Percentiles rank a stretch among this genome's conserved stretches.
phyloP scores from a whole-genome alignment of 345 rosid species.

The Barbarea vulgaris region DNA sequence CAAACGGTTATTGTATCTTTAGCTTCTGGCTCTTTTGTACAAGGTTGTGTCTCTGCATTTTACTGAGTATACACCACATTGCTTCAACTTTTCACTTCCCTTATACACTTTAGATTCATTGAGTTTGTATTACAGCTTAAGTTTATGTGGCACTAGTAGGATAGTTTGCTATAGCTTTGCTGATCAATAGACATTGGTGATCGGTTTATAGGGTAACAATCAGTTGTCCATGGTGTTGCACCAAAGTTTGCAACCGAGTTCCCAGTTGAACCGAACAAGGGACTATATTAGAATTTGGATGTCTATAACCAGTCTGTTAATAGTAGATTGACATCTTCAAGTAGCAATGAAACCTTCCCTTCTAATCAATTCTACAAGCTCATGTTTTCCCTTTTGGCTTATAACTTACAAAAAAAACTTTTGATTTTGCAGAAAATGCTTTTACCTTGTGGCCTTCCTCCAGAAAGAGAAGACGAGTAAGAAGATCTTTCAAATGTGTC shows the following conservation, averaged over 20 bases:
- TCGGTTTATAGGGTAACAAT: background rate
- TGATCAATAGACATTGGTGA: background rate
- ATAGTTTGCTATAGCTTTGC: background rate
- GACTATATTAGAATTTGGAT: background rate
- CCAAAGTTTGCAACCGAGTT: background rate
- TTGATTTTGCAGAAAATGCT: slow-evolving; percentile 84
- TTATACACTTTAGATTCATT: background rate
- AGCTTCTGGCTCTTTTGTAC: background rate
- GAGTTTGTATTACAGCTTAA: slow-evolving; percentile 3
- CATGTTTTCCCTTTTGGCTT: background rate
- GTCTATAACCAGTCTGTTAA: background rate
- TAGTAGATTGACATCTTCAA: background rate
- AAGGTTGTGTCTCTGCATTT: background rate
- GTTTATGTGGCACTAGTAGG: background rate
- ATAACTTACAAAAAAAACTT: background rate
- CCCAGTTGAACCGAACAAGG: background rate
- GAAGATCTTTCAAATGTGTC: slow-evolving; percentile 14
- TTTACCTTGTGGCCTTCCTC: slow-evolving; percentile 92
- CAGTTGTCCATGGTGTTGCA: background rate
- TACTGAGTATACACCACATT: too few relatives aligned
- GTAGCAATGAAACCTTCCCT: background rate
- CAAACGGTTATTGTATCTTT: background rate
- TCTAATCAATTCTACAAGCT: background rate
- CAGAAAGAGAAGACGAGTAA: slow-evolving; percentile 90
- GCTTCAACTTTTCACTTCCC: background rate